Evolutionary conservation across 2,329 filamentous ascomycete species (phyloP), one percentile per base, ranked within the genome.

Genomic region (Ceratocystis lukuohia): DNA sequence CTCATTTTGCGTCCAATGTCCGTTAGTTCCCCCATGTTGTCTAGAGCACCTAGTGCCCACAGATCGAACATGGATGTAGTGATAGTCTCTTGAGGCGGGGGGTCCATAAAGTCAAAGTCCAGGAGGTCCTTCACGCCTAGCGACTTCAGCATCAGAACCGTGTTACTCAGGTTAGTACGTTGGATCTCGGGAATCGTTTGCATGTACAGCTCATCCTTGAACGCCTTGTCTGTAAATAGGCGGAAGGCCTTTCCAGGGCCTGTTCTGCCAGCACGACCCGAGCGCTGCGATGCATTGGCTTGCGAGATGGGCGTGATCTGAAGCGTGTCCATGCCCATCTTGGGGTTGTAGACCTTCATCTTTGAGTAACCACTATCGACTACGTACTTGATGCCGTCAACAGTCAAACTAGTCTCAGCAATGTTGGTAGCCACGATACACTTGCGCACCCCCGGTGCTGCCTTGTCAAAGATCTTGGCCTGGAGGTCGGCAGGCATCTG

Each of bases 61-160:
- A 99, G 84, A 72, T 99, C 94, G 76, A 97, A 99, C 45, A 99
- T 86, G 2, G 92, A 96, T 0, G 94, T 99, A 0, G 91, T 93
- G 70, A 99, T 97, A 0, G 92, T 96, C 72, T 99, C 95, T 76
- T 99, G 94, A 0, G 94, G 94, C 5, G 94, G 94, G 1, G 94
- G 94, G 71, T 99, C 94, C 93, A 99, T 97, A 72, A 99, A 99
- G 74, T 97, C 91, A 73, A 99, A 99, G 74, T 99, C 93, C 0
- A 99, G 78, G 8, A 99, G 80, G 71, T 99, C 92, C 73, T 90
- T 93, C 20, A 99, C 93, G 0, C 94, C 94, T 0, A 99, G 82
- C 0, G 91, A 96, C 74, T 99, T 99, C 61, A 99, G 82, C 62
- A 99, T 84, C 15, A 99, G 80, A 2, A 99, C 93, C 0, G 92